phyloP scores from a whole-genome alignment of 148 eudicot species.

The Polygonum maritimum region DNA sequence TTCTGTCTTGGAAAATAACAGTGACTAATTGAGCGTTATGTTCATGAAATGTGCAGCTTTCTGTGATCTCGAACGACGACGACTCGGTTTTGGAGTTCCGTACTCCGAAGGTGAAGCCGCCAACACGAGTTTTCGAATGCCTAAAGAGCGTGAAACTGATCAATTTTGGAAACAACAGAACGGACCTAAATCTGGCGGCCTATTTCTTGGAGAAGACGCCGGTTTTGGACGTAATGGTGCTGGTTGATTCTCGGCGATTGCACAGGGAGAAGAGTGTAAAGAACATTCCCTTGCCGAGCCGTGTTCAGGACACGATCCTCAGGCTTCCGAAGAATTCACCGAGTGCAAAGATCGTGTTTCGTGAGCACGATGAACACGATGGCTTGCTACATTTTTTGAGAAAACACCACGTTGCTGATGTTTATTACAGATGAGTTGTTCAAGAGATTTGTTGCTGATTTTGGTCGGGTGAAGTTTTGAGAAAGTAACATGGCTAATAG shows the following conservation, averaged over 20 bases:
- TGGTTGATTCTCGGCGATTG: conserved; percentile 12
- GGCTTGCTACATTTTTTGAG: conserved; percentile 17
- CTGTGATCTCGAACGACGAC: conserved; percentile 21
- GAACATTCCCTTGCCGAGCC: background rate
- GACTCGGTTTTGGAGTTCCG: conserved; percentile 26
- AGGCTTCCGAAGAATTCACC: conserved; percentile 9
- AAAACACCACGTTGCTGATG: conserved; percentile 28
- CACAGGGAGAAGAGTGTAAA: background rate
- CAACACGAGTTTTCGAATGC: conserved; percentile 12
- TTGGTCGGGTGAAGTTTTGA: background rate
- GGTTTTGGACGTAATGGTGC: conserved; percentile 14
- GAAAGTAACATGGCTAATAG: background rate
- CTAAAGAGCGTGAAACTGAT: conserved; percentile 14
- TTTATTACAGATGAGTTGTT: conserved; percentile 13
- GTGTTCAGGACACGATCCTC: background rate
- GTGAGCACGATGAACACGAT: conserved; percentile 14
- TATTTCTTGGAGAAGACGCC: conserved; percentile 23
- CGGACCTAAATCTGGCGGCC: conserved; percentile 18
- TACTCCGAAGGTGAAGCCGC: conserved; percentile 14
- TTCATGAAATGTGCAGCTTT: conserved; percentile 17
- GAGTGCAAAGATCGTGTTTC: conserved; percentile 13
- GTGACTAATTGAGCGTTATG: background rate
- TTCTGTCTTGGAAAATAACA: background rate
- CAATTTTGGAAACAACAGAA: conserved; percentile 18
- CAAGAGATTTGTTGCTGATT: background rate